A percentile compares a stretch with the other conserved stretches of the same genome.
These are phyloP conservation scores for Senna siamea DNA, from an alignment of 306 rosid genomes.

Conservation along the genomic window DNA sequence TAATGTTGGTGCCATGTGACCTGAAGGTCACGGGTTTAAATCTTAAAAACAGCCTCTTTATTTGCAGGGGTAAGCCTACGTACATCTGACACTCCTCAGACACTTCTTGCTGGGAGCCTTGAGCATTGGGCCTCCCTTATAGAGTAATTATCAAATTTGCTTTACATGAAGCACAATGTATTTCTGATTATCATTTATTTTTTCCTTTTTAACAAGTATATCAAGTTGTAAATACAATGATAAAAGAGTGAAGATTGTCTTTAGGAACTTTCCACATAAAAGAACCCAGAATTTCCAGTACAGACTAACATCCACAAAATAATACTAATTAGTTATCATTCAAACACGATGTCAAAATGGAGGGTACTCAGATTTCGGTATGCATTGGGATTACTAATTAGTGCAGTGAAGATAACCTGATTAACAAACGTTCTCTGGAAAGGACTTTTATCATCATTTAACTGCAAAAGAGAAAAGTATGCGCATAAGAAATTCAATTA, in stretches of 20 bases:
- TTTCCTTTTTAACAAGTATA: constrained; percentile 13
- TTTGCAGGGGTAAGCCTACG: too few species aligned
- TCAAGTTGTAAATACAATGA: constrained; percentile 5
- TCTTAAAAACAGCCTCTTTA: too few species aligned
- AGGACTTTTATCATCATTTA: constrained; percentile 96
- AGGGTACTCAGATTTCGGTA: constrained; percentile 33
- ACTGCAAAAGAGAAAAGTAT: constrained; percentile 62
- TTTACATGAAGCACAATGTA: constrained; percentile 22
- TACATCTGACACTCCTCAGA: too few species aligned
- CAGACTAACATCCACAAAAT: constrained; percentile 21
- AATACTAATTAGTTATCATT: constrained; percentile 13
- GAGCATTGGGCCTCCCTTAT: too few species aligned
- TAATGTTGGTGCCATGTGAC: too few species aligned
- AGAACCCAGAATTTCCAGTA: constrained; percentile 32
- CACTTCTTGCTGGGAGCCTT: too few species aligned
- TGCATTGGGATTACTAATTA: constrained; percentile 33
- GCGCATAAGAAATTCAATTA: constrained; percentile 36
- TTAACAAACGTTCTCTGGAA: constrained; percentile 95
- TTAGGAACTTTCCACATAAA: constrained; percentile 30
- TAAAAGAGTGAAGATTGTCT: not conserved
- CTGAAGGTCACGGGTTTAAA: too few species aligned
- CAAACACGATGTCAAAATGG: constrained; percentile 19
- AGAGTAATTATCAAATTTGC: too few species aligned
- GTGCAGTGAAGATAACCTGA: constrained; percentile 64
- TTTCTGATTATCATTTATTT: constrained; percentile 1